Percentiles rank a stretch among this genome's conserved stretches.
Conservation (phyloP, 345 rosid genomes). For the Iberis pinnata region DNA sequence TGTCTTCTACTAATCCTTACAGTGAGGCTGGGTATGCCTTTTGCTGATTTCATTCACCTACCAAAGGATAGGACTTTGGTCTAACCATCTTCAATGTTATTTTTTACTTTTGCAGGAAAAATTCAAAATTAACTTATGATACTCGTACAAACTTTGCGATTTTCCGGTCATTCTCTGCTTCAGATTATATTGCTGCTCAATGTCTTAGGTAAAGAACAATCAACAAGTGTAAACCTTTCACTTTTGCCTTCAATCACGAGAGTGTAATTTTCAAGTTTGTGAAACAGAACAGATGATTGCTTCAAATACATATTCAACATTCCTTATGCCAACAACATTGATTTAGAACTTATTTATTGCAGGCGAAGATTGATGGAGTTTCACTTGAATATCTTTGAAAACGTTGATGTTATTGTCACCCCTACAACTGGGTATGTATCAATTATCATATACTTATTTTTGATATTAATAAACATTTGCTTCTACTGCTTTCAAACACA, state of each 20-base stretch:
- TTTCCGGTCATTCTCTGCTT: constrained; percentile 66
- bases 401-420: constrained; percentile 74
- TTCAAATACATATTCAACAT: not conserved
- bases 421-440: constrained; percentile 69
- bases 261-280: too few relatives aligned
- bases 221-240: not conserved
- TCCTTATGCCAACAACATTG: not conserved
- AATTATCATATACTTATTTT: not conserved
- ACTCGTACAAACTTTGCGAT: constrained; percentile 58
- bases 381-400: constrained; percentile 78
- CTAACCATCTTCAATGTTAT: constrained; percentile 10
- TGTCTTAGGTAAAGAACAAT: constrained; percentile 50
- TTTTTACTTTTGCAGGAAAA: constrained; percentile 45
- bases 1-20: constrained; percentile 44
- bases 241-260: not conserved
- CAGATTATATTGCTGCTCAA: constrained; percentile 75
- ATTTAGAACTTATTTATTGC: constrained; percentile 23
- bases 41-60: not conserved
- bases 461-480: not conserved
- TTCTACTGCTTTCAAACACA: not conserved
- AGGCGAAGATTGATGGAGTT: constrained; percentile 74
- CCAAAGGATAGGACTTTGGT: not conserved
- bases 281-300: too few relatives aligned
- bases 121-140: constrained; percentile 48
- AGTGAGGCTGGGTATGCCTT: constrained; percentile 55